Percentiles rank a stretch among this genome's conserved stretches.
Conservation (phyloP, 78 protist genomes). For the Monosiga brevicollis region DNA sequence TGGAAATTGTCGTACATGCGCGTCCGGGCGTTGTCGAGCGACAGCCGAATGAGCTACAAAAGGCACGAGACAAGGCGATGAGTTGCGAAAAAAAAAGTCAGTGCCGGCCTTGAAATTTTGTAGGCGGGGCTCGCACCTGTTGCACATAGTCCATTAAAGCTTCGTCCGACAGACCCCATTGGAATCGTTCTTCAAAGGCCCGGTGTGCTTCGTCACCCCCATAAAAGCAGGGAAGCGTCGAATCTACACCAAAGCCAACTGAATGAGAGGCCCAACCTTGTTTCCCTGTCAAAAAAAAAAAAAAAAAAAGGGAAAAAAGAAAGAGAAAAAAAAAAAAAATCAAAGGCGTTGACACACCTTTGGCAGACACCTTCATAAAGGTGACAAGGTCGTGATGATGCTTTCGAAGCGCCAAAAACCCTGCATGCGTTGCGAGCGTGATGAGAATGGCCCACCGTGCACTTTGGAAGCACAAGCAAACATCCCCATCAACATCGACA, state of each 20-base stretch:
- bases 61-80: not conserved
- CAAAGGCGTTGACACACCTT: not conserved
- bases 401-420: constrained; percentile 15
- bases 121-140: not conserved
- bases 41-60: not conserved
- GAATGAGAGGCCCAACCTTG: not conserved
- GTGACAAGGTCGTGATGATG: constrained; percentile 2
- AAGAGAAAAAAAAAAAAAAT: not conserved
- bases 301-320: not conserved
- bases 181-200: not conserved
- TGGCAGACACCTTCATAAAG: not conserved
- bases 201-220: not conserved
- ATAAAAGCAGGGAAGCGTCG: not conserved
- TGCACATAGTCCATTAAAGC: not conserved
- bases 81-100: not conserved
- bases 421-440: not conserved
- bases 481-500: not conserved
- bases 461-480: not conserved
- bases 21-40: not conserved
- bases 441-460: not conserved
- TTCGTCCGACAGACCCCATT: not conserved
- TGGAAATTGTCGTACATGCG: constrained; percentile 23
- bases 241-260: not conserved
- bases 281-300: not conserved
- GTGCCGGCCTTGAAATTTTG: not conserved